Percentiles rank a stretch among this genome's conserved stretches.
These are phyloP conservation scores for Amaranthus tricolor DNA, from an alignment of 179 eudicot species.

Conservation along the genomic window DNA sequence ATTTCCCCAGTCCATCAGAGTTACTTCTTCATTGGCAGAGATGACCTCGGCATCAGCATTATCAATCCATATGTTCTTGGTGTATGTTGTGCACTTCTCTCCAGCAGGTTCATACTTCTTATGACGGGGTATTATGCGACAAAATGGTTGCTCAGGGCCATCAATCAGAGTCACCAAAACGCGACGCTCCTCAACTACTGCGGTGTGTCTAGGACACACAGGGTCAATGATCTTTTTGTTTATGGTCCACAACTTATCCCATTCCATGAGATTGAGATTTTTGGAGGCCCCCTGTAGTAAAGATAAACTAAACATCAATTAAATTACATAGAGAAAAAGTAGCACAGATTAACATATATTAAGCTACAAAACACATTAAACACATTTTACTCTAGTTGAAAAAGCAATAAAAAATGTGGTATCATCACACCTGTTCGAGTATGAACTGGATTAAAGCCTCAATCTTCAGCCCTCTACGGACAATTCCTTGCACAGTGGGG, in stretches of 20 bases:
- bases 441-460: conserved; percentile 93
- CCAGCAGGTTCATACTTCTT: conserved; percentile 73
- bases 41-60: conserved; percentile 69
- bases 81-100: conserved; percentile 67
- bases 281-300: conserved; percentile 76
- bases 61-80: conserved; percentile 82
- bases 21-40: conserved; percentile 79
- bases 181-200: conserved; percentile 55
- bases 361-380: neutral
- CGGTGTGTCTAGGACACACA: conserved; percentile 81
- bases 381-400: neutral
- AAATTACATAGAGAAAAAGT: neutral
- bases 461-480: conserved; percentile 86
- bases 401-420: neutral
- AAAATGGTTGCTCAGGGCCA: conserved; percentile 65
- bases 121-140: conserved; percentile 59
- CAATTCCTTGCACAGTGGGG: conserved; percentile 98
- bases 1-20: conserved; percentile 99
- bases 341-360: neutral
- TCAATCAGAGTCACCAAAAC: conserved; percentile 55
- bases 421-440: conserved; percentile 75
- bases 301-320: neutral
- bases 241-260: conserved; percentile 83
- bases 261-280: conserved; percentile 80
- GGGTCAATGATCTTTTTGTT: conserved; percentile 92